Base-by-base conservation (phyloP, 2,329 filamentous ascomycete species). In the Fusarium hostae region DNA sequence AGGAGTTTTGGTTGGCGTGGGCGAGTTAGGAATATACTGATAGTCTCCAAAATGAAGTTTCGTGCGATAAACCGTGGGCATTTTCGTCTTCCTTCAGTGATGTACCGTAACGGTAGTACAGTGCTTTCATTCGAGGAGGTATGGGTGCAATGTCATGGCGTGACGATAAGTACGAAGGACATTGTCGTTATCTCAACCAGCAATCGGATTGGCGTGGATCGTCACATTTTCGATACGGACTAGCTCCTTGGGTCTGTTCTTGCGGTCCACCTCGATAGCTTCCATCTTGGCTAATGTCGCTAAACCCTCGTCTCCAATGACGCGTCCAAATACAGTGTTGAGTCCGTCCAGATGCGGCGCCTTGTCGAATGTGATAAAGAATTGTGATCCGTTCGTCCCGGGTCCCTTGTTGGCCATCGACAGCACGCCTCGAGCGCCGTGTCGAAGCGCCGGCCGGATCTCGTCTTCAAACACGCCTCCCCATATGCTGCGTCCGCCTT, bases 341-440 rank as follows among this genome's bases (percentile, higher is more conserved):
- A 94, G 88, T 8, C 93, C 93, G 79, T 96, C 94, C 44, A 97
- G 84, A 82, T 96, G 94, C 40, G 92, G 88, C 30, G 93, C 92
- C 72, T 92, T 90, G 66, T 92, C 92, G 75, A 94, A 92, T 2
- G 91, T 89, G 67, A 96, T 85, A 80, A 95, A 97, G 82, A 96
- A 97, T 79, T 97, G 93, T 52, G 89, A 92, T 20, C 90, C 91
- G 77, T 94, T 94, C 44, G 91, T 92, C 28, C 86, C 87, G 3
- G 90, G 89, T 0, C 92, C 92, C 77, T 92, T 92, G 81, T 94
- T 94, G 20, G 92, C 92, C 92, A 94, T 94, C 75, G 90, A 91
- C 24, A 94, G 84, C 54, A 93, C 86, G 34, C 92, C 92, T 51
- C 92, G 87, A 35, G 87, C 85, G 77, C 90, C 88, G 82, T 94